Evolutionary conservation across 2,329 filamentous ascomycete genomes (phyloP).

Genomic region (Aspergillaceae sp.): DNA sequence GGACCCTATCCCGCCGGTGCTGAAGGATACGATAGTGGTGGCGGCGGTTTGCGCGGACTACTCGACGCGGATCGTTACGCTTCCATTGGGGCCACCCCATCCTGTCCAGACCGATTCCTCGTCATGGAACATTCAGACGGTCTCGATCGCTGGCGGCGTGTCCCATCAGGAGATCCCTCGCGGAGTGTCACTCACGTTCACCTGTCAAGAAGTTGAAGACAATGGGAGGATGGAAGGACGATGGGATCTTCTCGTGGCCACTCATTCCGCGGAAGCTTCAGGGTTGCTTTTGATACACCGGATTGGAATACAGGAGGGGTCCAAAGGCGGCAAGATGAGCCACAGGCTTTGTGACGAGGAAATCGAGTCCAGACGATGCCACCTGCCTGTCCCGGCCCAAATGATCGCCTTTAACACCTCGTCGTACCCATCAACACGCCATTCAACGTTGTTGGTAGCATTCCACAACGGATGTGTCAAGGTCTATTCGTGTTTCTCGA

Average conservation of each 20-base stretch:
- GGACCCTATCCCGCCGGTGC: conserved; percentile 39
- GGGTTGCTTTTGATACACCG: conserved; percentile 39
- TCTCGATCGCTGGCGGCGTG: conserved; percentile 39
- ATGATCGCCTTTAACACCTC: conserved; percentile 48
- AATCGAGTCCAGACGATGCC: conserved; percentile 38
- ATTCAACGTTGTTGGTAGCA: conserved; percentile 48
- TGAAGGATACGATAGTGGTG: conserved; percentile 45
- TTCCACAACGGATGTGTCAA: conserved; percentile 49
- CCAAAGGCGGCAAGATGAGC: conserved; percentile 7
- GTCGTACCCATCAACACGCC: conserved; percentile 43
- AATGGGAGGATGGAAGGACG: conserved; percentile 16
- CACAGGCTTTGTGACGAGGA: conserved; percentile 27
- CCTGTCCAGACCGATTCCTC: conserved; percentile 27
- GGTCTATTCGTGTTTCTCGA: conserved; percentile 48
- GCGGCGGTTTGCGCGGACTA: conserved; percentile 49
- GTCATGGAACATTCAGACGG: conserved; percentile 38
- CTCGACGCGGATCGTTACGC: conserved; percentile 46
- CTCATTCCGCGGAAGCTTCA: conserved; percentile 37
- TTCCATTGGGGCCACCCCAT: conserved; percentile 48
- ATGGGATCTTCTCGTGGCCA: conserved; percentile 41
- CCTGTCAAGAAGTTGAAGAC: conserved; percentile 29
- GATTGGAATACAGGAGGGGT: conserved; percentile 27
- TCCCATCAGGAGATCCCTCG: conserved; percentile 45
- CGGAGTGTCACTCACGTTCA: conserved; percentile 48
- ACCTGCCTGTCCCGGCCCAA: conserved; percentile 43